Evolutionary conservation across 139 green algal genomes (phyloP), one percentile per base, ranked within the genome.

Genomic region (Eudorina sp.): DNA sequence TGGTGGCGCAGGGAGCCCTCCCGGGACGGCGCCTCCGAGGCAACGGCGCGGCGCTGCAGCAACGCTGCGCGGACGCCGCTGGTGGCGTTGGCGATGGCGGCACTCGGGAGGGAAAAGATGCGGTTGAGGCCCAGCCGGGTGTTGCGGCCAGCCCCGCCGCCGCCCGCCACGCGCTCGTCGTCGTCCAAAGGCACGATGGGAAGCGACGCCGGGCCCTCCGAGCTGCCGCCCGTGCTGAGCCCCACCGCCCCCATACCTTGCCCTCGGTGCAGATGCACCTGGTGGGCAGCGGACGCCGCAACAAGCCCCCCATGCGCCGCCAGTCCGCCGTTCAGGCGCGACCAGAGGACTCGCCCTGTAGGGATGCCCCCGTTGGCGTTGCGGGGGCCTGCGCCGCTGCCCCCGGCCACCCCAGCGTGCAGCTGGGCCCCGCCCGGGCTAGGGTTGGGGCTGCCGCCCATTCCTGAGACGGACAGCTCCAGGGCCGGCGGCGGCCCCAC

Each of bases 1-100:
- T 66, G 48, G 48, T 73, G 77, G 14, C 77, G 53, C 53, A 72
- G 23, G 34, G 53, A 74, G 38, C 77, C 58, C 78, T 85, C 78
- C 14, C 78, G 29, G 4, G 78, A 85, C 27, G 40, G 3, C 27
- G 29, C 55, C 2, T 85, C 78, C 16, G 78, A 69, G 31, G 31
- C 75, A 16, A 31, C 58, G 3, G 13, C 53, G 2, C 78, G 58
- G 23, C 78, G 55, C 78, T 74, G 78, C 55, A 41, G 38, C 40
- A 18, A 5, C 13, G 55, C 46, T 7, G 66, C 34, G 27, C 55
- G 55, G 25, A 40, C 14, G 27, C 46, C 41, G 23, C 29, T 6
- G 4, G 23, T n/a, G 23, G 27, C 38, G 21, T 21, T 36, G 6
- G 27, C 58, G 16, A 55, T 18, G 19, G 48, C 31, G 6, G 53